Percentiles rank a stretch among this genome's conserved stretches.
Evolutionary conservation across 2,329 filamentous ascomycete species (phyloP).

Genomic region (Venturia pyrina): DNA sequence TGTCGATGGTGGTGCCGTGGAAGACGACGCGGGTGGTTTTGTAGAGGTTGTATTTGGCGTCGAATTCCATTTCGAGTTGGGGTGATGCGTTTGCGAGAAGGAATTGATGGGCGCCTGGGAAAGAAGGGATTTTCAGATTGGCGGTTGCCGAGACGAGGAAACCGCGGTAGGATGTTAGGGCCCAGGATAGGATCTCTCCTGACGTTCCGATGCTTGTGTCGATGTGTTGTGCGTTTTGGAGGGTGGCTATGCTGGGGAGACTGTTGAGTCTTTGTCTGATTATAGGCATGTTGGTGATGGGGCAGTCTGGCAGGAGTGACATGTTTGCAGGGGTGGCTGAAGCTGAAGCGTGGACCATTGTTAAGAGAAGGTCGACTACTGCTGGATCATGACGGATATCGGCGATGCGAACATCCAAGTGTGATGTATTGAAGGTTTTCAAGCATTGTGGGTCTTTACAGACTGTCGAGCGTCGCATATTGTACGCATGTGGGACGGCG

Average conservation of each 20-base stretch:
- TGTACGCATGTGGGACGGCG: constrained; percentile 16
- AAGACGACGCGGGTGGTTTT: constrained; percentile 21
- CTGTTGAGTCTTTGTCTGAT: constrained; percentile 18
- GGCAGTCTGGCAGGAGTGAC: constrained; percentile 22
- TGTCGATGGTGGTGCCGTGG: constrained; percentile 24
- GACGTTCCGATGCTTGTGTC: constrained; percentile 14
- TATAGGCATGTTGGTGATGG: constrained; percentile 16
- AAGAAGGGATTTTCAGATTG: constrained; percentile 19
- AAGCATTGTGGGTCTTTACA: constrained; percentile 18
- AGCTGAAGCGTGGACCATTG: constrained; percentile 21
- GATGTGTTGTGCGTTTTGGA: constrained; percentile 15
- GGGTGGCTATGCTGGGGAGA: constrained; percentile 19
- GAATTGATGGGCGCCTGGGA: constrained; percentile 25
- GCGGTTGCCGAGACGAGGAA: constrained; percentile 21
- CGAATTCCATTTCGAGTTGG: constrained; percentile 19
- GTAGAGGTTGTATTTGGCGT: constrained; percentile 13
- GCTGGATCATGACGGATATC: constrained; percentile 23
- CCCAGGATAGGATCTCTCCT: constrained; percentile 20
- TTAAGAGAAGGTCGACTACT: constrained; percentile 22
- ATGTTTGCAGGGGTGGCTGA: constrained; percentile 17
- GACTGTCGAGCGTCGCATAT: constrained; percentile 19
- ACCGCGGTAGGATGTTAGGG: constrained; percentile 21
- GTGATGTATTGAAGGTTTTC: constrained; percentile 18
- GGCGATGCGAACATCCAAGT: constrained; percentile 22
- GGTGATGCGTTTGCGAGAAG: constrained; percentile 23